Evolutionary conservation across 192 early-diverging fungal species (phyloP).

Genomic region (Linnemannia elongata): DNA sequence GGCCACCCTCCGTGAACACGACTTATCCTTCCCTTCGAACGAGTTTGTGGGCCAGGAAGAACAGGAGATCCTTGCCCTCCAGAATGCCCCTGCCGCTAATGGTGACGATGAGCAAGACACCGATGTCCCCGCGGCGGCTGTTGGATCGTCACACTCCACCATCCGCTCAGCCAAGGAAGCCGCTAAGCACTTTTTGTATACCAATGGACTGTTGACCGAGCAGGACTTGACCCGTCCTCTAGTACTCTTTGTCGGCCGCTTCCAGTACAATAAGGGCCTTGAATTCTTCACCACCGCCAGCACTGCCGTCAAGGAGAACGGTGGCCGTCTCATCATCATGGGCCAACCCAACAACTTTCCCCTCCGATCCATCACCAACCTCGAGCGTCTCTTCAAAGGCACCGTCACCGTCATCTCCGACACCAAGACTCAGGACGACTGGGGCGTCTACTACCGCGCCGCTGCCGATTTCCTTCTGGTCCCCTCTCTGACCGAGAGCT

Average conservation of each 20-base stretch:
- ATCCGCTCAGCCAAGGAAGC: constrained; percentile 58
- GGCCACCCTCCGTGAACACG: constrained; percentile 33
- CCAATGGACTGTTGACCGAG: constrained; percentile 45
- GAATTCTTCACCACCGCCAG: constrained; percentile 59
- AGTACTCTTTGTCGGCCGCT: constrained; percentile 67
- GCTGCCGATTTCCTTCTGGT: constrained; percentile 69
- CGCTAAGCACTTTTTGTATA: constrained; percentile 63
- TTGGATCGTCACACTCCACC: constrained; percentile 17
- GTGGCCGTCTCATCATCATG: constrained; percentile 66
- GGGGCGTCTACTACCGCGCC: constrained; percentile 62
- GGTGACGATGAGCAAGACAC: neutral
- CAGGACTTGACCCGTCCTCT: constrained; percentile 58
- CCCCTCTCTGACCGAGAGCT: constrained; percentile 67
- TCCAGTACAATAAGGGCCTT: constrained; percentile 72
- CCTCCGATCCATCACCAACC: constrained; percentile 44
- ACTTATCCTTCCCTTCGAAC: constrained; percentile 58
- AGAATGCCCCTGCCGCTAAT: neutral
- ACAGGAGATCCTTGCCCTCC: constrained; percentile 11
- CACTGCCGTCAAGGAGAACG: constrained; percentile 45
- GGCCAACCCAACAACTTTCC: constrained; percentile 69
- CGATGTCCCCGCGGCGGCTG: neutral
- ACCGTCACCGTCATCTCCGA: constrained; percentile 59
- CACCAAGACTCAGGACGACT: constrained; percentile 57
- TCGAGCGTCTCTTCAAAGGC: constrained; percentile 53
- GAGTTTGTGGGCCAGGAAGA: constrained; percentile 13